Conservation (phyloP, 768 basidiomycete species). For the Rhizopogon vesiculosus region DNA sequence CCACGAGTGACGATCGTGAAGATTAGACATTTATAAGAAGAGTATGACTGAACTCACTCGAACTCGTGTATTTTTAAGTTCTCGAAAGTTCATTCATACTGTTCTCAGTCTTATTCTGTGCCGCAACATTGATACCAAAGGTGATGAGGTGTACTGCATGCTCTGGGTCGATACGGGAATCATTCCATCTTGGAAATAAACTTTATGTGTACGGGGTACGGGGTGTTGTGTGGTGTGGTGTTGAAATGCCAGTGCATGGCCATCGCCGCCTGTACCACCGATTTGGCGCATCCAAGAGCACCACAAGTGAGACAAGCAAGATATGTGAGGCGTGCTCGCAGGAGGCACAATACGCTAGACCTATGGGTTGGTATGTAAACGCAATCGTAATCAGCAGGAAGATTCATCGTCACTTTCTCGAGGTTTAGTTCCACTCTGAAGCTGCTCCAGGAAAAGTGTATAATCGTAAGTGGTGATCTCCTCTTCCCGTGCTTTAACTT, state of each 20-base stretch:
- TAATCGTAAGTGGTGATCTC: constrained; percentile 89
- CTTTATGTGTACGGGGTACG: constrained; percentile 85
- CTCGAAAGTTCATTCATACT: constrained; percentile 90
- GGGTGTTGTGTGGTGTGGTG: constrained; percentile 31
- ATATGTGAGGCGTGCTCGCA: constrained; percentile 90
- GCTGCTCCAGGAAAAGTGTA: constrained; percentile 50
- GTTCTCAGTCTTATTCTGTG: constrained; percentile 89
- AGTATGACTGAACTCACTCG: too few species aligned
- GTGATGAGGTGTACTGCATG: constrained; percentile 65
- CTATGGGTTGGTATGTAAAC: constrained; percentile 27
- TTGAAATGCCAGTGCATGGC: constrained; percentile 86
- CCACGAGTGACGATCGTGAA: too few species aligned
- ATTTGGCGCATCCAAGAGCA: constrained; percentile 85
- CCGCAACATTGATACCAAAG: constrained; percentile 85
- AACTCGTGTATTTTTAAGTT: too few species aligned
- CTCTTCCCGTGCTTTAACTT: constrained; percentile 98
- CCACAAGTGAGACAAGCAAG: constrained; percentile 94
- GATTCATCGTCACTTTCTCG: constrained; percentile 16
- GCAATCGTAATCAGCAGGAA: background rate
- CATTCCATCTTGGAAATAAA: constrained; percentile 77
- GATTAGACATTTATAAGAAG: too few species aligned
- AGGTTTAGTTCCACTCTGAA: constrained; percentile 15
- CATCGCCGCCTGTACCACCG: constrained; percentile 79
- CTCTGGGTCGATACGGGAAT: constrained; percentile 74
- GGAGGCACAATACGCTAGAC: constrained; percentile 72